Evolutionary conservation across 2,329 filamentous ascomycete species (phyloP), one percentile per base, ranked within the genome.

Genomic region (Diaporthe helianthi): DNA sequence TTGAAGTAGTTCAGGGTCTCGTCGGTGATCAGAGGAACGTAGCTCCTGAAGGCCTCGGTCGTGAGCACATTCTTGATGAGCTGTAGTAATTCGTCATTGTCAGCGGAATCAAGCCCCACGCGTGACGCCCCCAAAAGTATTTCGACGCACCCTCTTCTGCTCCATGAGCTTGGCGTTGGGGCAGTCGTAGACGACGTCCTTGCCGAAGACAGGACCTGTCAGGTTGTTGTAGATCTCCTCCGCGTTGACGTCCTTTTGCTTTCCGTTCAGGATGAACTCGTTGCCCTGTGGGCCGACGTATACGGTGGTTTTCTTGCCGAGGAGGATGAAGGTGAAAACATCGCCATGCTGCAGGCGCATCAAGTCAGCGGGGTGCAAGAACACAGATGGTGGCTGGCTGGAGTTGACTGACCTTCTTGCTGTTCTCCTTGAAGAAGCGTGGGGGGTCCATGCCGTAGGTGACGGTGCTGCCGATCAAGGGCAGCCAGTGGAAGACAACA

Each of bases 391-490:
- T 19, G 31, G 38, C 17, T 19, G 17, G 36, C 44, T 38, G 36
- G 22, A 17, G 9, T 24, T 8, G 46, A 44, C n/a, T 47, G 51
- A 92, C 90, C 88, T 93, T 93, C 76, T 86, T 81, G 71, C 87
- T 87, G 81, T 87, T 87, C 78, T 85, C 89, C 87, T 75, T 85
- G 84, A 98, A 97, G 86, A 98, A 98, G 64, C 84, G 85, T 77
- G 93, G 94, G 19, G 95, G 95, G 77, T 98, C 93, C 81, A 98
- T 98, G 80, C 95, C 95, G 82, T 98, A 99, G 53, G 89, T 92
- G 76, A 98, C 85, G 71, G 96, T 98, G 83, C 91, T 98, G 73
- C 95, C 95, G 76, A 99, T 86, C 74, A 97, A 82, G 70, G 92
- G 93, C 76, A 95, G 86, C 87, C 88, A 92, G 80, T 93, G 91